These are phyloP conservation scores for Manihot esculenta DNA, from an alignment of 441 rosid genomes.

Conservation along the genomic window DNA sequence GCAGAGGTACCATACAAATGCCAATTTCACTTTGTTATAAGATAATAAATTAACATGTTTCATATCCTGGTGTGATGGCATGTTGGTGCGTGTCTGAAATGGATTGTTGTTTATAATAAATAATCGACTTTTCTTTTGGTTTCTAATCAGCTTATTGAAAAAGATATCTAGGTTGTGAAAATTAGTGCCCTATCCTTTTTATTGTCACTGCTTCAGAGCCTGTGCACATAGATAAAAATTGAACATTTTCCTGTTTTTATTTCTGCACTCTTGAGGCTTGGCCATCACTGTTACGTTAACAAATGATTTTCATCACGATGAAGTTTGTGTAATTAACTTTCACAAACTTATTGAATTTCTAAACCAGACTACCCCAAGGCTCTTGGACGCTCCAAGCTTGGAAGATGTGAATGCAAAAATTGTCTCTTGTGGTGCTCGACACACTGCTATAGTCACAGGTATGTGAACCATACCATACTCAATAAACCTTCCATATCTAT, in stretches of 20 bases:
- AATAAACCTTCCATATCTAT: neutral
- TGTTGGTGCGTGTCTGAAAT: neutral
- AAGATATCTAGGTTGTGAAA: neutral
- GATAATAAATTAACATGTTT: neutral
- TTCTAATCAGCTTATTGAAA: neutral
- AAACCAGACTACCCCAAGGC: conserved; percentile 78
- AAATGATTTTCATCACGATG: neutral
- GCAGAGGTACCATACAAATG: conserved; percentile 66
- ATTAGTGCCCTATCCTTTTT: neutral
- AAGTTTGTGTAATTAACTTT: conserved; percentile 20
- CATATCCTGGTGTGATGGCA: neutral
- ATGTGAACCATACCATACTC: conserved; percentile 9
- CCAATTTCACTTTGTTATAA: neutral
- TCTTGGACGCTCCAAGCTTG: conserved; percentile 82
- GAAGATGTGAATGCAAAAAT: conserved; percentile 53
- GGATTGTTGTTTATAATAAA: neutral
- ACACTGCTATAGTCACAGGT: conserved; percentile 78
- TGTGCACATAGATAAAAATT: neutral
- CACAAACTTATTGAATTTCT: conserved; percentile 25
- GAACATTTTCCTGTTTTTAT: neutral
- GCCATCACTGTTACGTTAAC: neutral
- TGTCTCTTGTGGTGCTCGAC: conserved; percentile 96
- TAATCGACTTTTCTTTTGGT: neutral
- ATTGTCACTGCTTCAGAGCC: neutral
- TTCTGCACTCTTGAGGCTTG: neutral